A percentile compares a stretch with the other conserved stretches of the same genome.
These are phyloP conservation scores for Backusella circina DNA, from an alignment of 192 early-diverging fungal genomes.

Conservation along the genomic window DNA sequence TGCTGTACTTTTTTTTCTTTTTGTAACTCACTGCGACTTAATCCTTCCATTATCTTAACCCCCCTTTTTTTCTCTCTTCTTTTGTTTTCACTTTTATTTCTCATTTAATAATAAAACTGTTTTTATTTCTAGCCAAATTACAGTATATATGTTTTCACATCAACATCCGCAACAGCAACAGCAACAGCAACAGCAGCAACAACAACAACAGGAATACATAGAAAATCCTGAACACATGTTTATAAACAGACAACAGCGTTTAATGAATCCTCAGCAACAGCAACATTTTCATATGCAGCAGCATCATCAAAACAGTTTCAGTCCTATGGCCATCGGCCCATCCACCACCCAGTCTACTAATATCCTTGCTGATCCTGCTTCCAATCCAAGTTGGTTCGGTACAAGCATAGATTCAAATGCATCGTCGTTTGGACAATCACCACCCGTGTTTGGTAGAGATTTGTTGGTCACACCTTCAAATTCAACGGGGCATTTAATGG, in stretches of 20 bases:
- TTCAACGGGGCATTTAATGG: conserved; percentile 20
- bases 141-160: background rate
- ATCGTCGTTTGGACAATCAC: conserved; percentile 24
- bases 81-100: background rate
- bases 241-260: background rate
- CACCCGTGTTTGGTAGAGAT: conserved; percentile 20
- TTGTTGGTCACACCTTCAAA: conserved; percentile 22
- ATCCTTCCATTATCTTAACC: background rate
- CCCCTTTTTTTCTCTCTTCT: background rate
- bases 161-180: background rate
- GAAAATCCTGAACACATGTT: conserved; percentile 3
- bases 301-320: conserved; percentile 2
- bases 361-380: conserved; percentile 10
- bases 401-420: conserved; percentile 26
- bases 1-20: background rate
- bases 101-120: background rate
- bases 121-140: background rate
- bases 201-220: background rate
- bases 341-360: background rate
- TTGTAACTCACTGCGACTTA: background rate
- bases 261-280: background rate
- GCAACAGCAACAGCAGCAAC: background rate
- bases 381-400: conserved; percentile 19
- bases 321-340: conserved; percentile 8
- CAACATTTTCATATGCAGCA: background rate